phyloP scores from a whole-genome alignment of 2,329 filamentous ascomycete species.

The Blastomyces emzantsi region DNA sequence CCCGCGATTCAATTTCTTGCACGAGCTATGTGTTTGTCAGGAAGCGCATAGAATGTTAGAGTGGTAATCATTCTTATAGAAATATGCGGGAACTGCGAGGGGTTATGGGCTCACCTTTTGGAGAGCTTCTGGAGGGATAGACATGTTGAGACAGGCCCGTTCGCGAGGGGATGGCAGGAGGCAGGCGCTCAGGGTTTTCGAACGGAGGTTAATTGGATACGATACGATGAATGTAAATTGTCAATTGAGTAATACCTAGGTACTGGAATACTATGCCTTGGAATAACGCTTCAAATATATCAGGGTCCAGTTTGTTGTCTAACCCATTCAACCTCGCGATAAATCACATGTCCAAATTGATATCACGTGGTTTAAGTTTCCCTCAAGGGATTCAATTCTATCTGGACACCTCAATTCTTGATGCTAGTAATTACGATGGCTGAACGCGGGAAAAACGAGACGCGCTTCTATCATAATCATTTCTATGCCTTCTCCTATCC shows the following conservation, averaged over 20 bases:
- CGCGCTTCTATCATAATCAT: no score
- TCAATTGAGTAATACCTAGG: not conserved
- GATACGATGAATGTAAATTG: not conserved
- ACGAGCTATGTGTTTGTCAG: constrained; percentile 54
- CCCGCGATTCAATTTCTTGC: constrained; percentile 88
- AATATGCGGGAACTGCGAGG: not conserved
- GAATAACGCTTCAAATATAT: not conserved
- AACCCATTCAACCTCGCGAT: not conserved
- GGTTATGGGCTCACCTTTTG: constrained; percentile 60
- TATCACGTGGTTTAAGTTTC: not conserved
- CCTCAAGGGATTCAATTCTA: no score
- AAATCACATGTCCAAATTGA: not conserved
- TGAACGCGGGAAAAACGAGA: no score
- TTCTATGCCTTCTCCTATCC: no score
- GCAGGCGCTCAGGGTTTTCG: not conserved
- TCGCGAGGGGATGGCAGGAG: not conserved
- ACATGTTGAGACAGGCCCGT: constrained; percentile 50
- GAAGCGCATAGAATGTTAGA: not conserved
- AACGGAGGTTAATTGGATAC: not conserved
- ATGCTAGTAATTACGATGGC: no score
- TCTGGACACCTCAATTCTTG: no score
- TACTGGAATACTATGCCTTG: not conserved
- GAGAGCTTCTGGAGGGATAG: constrained; percentile 85
- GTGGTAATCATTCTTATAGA: not conserved
- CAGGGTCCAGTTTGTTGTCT: no score